Evolutionary conservation across 208 protist species (phyloP).

Genomic region (Wallacemonas sp.): DNA sequence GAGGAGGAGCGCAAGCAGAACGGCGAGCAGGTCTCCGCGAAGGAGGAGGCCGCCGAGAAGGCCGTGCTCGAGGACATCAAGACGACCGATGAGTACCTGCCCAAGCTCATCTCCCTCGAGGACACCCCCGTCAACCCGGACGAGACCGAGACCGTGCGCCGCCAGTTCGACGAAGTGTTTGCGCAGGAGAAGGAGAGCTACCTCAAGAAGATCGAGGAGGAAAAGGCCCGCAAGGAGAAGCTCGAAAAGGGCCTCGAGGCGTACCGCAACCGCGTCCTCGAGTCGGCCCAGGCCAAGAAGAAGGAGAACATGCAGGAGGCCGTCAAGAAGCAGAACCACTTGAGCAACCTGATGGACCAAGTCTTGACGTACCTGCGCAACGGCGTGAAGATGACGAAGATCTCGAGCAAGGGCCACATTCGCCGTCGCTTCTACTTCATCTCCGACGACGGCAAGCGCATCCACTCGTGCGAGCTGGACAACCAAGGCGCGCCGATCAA

Average conservation of each 20-base stretch:
- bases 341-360: slow-evolving; percentile 80
- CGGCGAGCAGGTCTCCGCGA: slow-evolving; percentile 56
- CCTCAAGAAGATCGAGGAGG: slow-evolving; percentile 75
- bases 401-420: slow-evolving; percentile 75
- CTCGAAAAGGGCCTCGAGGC: slow-evolving; percentile 85
- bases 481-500: slow-evolving; percentile 71
- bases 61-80: slow-evolving; percentile 80
- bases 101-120: slow-evolving; percentile 90
- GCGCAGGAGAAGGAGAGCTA: slow-evolving; percentile 80
- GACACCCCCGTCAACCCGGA: slow-evolving; percentile 79
- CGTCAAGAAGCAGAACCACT: slow-evolving; percentile 81
- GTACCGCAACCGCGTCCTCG: slow-evolving; percentile 80
- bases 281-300: slow-evolving; percentile 77
- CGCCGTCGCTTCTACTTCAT: slow-evolving; percentile 88
- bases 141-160: slow-evolving; percentile 84
- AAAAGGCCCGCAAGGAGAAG: slow-evolving; percentile 86
- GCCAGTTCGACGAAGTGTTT: slow-evolving; percentile 89
- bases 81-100: slow-evolving; percentile 84
- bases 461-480: slow-evolving; percentile 91
- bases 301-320: slow-evolving; percentile 86
- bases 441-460: slow-evolving; percentile 86
- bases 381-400: slow-evolving; percentile 89
- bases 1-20: slow-evolving; percentile 75
- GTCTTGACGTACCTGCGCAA: slow-evolving; percentile 86
- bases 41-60: slow-evolving; percentile 79